Evolutionary conservation across 768 basidiomycete species (phyloP).

Genomic region (Russula ochroleuca): DNA sequence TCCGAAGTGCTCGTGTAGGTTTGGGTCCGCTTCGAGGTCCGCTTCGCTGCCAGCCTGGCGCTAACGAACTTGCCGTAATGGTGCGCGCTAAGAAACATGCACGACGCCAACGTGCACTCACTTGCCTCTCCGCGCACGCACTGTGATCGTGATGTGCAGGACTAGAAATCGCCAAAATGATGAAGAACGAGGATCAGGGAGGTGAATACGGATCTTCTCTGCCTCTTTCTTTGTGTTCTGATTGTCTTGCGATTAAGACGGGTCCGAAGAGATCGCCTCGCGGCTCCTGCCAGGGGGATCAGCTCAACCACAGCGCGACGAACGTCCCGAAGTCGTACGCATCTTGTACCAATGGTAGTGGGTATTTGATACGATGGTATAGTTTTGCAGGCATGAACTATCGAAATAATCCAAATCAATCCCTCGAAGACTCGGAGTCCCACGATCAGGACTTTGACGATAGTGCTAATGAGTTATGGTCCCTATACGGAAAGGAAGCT

Average conservation of each 20-base stretch:
- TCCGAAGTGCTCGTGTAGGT: too few relatives aligned
- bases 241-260: background rate
- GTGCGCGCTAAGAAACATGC: too few relatives aligned
- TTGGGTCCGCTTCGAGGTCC: too few relatives aligned
- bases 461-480: conserved; percentile 3
- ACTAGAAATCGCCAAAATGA: background rate
- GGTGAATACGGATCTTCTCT: background rate
- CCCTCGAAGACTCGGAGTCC: background rate
- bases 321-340: background rate
- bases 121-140: background rate
- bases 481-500: background rate
- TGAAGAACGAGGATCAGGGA: background rate
- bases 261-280: background rate
- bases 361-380: too few relatives aligned
- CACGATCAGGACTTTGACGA: background rate
- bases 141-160: background rate
- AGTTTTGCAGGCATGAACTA: background rate
- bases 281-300: background rate
- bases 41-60: too few relatives aligned
- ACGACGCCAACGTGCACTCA: too few relatives aligned
- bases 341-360: background rate
- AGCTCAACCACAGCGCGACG: background rate
- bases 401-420: background rate
- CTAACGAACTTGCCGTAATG: too few relatives aligned
- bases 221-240: background rate